phyloP scores from a whole-genome alignment of 345 rosid genomes.

The Murraya paniculata region DNA sequence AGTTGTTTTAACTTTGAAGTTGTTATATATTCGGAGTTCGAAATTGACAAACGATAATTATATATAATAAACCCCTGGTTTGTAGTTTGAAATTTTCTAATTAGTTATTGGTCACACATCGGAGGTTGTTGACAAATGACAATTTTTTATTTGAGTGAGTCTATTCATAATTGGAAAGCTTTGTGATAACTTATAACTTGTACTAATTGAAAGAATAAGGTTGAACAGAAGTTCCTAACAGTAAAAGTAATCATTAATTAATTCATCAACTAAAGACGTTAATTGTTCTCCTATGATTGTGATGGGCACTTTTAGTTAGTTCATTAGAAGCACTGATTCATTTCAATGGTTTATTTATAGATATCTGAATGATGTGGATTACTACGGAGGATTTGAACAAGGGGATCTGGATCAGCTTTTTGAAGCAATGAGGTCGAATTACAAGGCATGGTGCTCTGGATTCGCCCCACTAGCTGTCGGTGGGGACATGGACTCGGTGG shows the following conservation, averaged over 20 bases:
- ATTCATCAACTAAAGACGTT: too few species aligned
- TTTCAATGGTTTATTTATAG: slow-evolving; percentile 20
- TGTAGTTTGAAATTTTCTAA: too few species aligned
- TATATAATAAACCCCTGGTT: too few species aligned
- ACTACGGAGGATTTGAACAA: slow-evolving; percentile 85
- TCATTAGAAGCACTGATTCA: too few species aligned
- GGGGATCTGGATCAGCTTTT: slow-evolving; percentile 76
- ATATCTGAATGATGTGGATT: slow-evolving; percentile 71
- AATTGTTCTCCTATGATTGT: background rate
- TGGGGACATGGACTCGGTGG: slow-evolving; percentile 83
- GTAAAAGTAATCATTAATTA: too few species aligned
- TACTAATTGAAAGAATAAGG: background rate
- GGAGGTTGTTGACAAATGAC: background rate
- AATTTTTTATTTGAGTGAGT: background rate
- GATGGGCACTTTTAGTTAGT: background rate
- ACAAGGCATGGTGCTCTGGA: slow-evolving; percentile 88
- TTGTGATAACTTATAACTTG: background rate
- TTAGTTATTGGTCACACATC: background rate
- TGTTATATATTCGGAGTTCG: background rate
- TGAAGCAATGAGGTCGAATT: slow-evolving; percentile 71
- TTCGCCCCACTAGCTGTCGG: slow-evolving; percentile 86
- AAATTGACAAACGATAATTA: too few species aligned
- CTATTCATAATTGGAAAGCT: background rate
- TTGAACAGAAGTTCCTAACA: background rate
- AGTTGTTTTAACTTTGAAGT: background rate